Conservation (phyloP, 2,329 filamentous ascomycete species). For the Dryadomyces quercivorus region DNA sequence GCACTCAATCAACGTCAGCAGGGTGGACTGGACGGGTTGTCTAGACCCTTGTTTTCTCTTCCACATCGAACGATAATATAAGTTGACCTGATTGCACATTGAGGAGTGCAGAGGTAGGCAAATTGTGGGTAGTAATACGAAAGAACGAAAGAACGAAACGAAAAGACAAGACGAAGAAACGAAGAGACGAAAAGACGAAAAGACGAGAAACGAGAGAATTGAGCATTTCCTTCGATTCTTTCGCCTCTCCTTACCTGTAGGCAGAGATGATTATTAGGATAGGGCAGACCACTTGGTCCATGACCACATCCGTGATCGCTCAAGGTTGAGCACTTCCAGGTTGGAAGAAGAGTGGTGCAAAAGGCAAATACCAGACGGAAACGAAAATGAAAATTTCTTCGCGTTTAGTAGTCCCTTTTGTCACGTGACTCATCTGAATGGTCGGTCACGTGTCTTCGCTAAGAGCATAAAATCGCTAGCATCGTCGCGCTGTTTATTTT, state of each 20-base stretch:
- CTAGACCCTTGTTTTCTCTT: conserved; percentile 52
- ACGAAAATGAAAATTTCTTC: background rate
- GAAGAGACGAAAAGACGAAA: background rate
- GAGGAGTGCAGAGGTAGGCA: conserved; percentile 49
- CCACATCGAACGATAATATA: conserved; percentile 45
- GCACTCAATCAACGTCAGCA: conserved; percentile 44
- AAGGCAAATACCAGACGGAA: no score
- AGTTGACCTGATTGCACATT: conserved; percentile 49
- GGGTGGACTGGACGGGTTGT: conserved; percentile 58
- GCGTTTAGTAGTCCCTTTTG: background rate
- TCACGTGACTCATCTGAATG: background rate
- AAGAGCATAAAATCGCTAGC: background rate
- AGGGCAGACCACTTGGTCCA: no score
- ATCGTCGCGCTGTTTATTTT: conserved; percentile 2
- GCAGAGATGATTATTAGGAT: background rate
- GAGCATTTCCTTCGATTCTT: background rate
- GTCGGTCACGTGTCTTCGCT: conserved; percentile 3
- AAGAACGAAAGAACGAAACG: no score
- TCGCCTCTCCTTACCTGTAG: background rate
- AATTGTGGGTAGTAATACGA: conserved; percentile 21
- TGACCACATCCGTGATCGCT: no score
- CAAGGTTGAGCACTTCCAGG: no score
- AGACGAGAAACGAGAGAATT: background rate
- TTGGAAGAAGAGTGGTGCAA: no score
- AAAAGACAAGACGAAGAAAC: background rate